These are phyloP conservation scores for Pseudogymnoascus pannorum DNA, from an alignment of 2,329 filamentous ascomycete genomes.

Conservation along the genomic window DNA sequence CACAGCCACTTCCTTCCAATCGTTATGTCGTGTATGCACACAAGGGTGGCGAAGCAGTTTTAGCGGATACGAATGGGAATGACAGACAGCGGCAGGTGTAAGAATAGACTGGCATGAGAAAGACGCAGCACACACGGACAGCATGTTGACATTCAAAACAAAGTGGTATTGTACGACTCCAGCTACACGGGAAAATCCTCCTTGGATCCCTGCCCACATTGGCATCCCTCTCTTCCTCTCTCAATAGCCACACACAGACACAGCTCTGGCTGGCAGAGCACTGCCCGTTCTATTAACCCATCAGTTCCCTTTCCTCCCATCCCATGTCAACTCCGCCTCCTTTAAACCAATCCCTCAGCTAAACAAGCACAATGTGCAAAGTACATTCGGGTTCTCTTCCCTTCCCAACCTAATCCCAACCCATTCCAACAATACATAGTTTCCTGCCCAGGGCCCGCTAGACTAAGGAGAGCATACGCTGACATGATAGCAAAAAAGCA, in stretches of 20 bases:
- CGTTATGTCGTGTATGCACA: not conserved
- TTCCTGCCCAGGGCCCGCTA: not conserved
- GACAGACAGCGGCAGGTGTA: not conserved
- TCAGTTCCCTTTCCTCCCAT: not conserved
- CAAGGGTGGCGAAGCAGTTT: not conserved
- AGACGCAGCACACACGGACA: not conserved
- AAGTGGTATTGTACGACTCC: constrained; percentile 8
- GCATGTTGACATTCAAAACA: constrained; percentile 5
- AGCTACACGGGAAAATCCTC: constrained; percentile 3
- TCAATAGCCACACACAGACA: not conserved
- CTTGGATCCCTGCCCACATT: not conserved
- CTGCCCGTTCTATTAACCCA: not conserved
- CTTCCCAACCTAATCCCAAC: not conserved
- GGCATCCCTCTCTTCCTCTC: not conserved
- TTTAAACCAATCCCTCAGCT: not conserved
- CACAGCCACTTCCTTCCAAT: constrained; percentile 1
- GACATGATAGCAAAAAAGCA: not conserved
- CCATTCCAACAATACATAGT: not conserved
- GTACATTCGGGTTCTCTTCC: not conserved
- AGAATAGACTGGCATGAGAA: not conserved
- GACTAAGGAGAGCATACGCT: not conserved
- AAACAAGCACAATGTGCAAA: not conserved
- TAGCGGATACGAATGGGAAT: not conserved
- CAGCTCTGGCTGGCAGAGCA: not conserved
- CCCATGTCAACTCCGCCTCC: not conserved